Evolutionary conservation across 768 basidiomycete species (phyloP).

Genomic region (Mycena kentingensis): DNA sequence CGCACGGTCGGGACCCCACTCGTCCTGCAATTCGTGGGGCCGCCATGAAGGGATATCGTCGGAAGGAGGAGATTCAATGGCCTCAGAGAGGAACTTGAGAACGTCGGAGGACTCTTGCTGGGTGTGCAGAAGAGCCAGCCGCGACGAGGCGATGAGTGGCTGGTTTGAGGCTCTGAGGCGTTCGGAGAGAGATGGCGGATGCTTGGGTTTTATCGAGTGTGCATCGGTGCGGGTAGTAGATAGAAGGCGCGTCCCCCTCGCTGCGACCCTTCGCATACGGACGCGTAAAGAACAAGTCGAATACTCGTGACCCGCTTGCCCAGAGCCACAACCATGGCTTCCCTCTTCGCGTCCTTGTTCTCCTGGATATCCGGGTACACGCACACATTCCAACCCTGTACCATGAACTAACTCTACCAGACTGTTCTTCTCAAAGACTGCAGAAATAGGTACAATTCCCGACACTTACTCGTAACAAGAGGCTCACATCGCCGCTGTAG

Average conservation of each 20-base stretch:
- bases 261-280: background rate
- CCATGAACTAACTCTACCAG: constrained; percentile 35
- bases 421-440: constrained; percentile 84
- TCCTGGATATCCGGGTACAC: constrained; percentile 49
- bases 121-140: background rate
- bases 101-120: background rate
- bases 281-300: background rate
- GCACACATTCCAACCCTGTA: background rate
- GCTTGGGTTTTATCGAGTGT: background rate
- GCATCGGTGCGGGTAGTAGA: background rate
- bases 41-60: constrained; percentile 8
- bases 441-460: constrained; percentile 55
- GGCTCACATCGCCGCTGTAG: constrained; percentile 27
- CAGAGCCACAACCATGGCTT: constrained; percentile 33
- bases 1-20: constrained; percentile 20
- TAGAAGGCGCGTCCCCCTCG: background rate
- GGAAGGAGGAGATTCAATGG: constrained; percentile 4
- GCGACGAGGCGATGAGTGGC: background rate
- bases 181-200: background rate
- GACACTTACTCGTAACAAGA: background rate
- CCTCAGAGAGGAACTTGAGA: background rate
- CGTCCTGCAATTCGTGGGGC: constrained; percentile 20
- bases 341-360: constrained; percentile 44
- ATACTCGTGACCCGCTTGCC: background rate
- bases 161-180: background rate